phyloP scores from a whole-genome alignment of 768 basidiomycete species.

The Asterophora parasitica region DNA sequence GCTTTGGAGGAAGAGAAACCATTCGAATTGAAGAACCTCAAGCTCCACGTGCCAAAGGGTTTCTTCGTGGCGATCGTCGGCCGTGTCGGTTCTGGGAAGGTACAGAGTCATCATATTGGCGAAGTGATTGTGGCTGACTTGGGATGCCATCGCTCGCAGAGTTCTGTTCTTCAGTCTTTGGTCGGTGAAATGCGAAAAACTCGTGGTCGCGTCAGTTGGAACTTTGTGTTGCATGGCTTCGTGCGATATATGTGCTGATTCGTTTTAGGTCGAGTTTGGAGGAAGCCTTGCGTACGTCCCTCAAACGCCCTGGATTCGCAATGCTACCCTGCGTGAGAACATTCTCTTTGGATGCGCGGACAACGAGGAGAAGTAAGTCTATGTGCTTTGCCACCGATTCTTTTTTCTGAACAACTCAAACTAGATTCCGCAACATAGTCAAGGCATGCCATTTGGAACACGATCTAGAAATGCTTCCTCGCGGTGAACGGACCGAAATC shows the following conservation, averaged over 20 bases:
- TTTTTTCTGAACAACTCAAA: background rate
- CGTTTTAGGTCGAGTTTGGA: constrained; percentile 41
- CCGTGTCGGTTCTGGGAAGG: constrained; percentile 70
- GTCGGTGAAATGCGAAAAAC: constrained; percentile 66
- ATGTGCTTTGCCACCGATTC: background rate
- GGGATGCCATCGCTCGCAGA: constrained; percentile 29
- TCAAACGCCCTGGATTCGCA: constrained; percentile 61
- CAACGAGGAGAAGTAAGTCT: constrained; percentile 46
- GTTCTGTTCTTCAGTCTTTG: constrained; percentile 49
- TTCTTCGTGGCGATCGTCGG: constrained; percentile 73
- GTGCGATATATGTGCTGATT: background rate
- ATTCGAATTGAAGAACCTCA: constrained; percentile 45
- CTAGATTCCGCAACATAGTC: constrained; percentile 53
- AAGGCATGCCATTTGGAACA: constrained; percentile 63
- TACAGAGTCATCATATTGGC: constrained; percentile 14
- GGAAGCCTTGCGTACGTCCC: constrained; percentile 56
- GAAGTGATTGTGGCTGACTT: background rate
- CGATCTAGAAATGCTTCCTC: constrained; percentile 66
- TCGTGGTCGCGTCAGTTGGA: constrained; percentile 42
- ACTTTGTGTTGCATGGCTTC: background rate
- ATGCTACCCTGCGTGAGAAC: constrained; percentile 69
- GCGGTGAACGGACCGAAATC: constrained; percentile 67
- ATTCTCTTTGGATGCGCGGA: constrained; percentile 67
- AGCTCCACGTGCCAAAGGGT: constrained; percentile 45
- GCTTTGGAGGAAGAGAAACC: constrained; percentile 36